Evolutionary conservation across 2,329 filamentous ascomycete genomes (phyloP), one percentile per base, ranked within the genome.

Genomic region (Penicillium sp.): DNA sequence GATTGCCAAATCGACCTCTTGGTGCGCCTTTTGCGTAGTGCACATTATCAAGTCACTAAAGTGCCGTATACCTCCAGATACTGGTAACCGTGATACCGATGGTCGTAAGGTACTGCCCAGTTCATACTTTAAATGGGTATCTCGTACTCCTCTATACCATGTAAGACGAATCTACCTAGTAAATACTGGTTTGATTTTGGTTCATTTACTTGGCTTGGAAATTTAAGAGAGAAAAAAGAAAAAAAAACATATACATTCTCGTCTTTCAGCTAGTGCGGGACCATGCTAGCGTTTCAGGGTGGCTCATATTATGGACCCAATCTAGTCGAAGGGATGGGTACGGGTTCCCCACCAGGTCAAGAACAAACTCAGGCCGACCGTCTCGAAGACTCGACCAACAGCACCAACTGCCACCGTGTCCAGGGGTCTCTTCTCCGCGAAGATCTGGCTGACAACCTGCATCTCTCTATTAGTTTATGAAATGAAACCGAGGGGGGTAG

Each of bases 321-420:
- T 66, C 82, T 89, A 92, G 72, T 92, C 86, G 77, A 96, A 95
- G 58, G 91, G 91, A 81, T 92, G 93, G 79, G 91, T 94, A 73
- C 89, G 88, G 70, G 93, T 97, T 70, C 93, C 93, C 93, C 93
- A 97, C 89, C 90, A 97, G 73, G 91, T 96, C 68, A 97, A 82
- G 85, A 97, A 91, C 70, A 96, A 75, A 61, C 89, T 92, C 56
- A 97, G 85, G 62, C 93, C 94, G 57, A 97, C 85, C 3, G 94
- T 97, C 85, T 97, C 94, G 67, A 96, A 85, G 67, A 94, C 79
- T 78, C 94, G 92, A 71, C 90, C 88, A 49, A 94, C 79, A 60
- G 89, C 85, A 72, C 89, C 89, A 64, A 97, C 88, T 66, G 90
- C 91, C 65, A 97, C 86, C 60, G 90, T 93, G 77, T 97, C 93